Base-by-base conservation (phyloP, 2,329 filamentous ascomycete species). In the Ciborinia camelliae region DNA sequence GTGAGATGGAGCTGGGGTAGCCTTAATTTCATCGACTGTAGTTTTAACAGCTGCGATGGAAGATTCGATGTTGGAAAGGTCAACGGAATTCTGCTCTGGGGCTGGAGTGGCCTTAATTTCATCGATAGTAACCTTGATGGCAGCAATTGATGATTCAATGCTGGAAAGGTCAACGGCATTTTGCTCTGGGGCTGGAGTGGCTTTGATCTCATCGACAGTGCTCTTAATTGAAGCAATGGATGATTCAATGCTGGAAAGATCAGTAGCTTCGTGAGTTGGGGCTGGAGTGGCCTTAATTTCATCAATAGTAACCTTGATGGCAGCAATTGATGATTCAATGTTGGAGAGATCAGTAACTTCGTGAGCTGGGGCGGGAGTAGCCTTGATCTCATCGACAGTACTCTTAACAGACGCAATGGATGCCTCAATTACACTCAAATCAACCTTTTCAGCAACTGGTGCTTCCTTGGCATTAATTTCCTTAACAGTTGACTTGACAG, bases 71-170 rank as follows among this genome's bases (percentile, higher is more conserved):
- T 55, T 20, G 2, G 43, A 50, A 14, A 60, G 45, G 9, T 60
- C 57, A 14, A 30, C 15, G 3, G 37, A 2, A 1, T 54, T 4
- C 2, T 35, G 51, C 2, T 5, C 5, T n/a, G 50, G 28, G 2
- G 65, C 63, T 39, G 70, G 69, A 4, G 65, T 59, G 15, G 65
- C 37, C 51, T 71, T 69, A 54, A 73, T 70, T 9, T 70, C 70
- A 28, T 61, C 52, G 6, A 70, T 26, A 4, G 64, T 57, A 14
- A 26, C 18, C 28, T 66, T 62, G 23, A 71, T 61, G 2, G 65
- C 65, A 8, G 68, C 66, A 20, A 71, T 28, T 0, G 68, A 67
- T 1, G 64, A 37, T 28, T 69, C 62, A 2, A 70, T 43, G n/a
- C 35, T 37, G 2, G 66, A 62, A 4, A 70, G 48, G 37, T 71